These are phyloP conservation scores for Paracoccidioides lutzii DNA, from an alignment of 2,329 filamentous ascomycete species.

Conservation along the genomic window DNA sequence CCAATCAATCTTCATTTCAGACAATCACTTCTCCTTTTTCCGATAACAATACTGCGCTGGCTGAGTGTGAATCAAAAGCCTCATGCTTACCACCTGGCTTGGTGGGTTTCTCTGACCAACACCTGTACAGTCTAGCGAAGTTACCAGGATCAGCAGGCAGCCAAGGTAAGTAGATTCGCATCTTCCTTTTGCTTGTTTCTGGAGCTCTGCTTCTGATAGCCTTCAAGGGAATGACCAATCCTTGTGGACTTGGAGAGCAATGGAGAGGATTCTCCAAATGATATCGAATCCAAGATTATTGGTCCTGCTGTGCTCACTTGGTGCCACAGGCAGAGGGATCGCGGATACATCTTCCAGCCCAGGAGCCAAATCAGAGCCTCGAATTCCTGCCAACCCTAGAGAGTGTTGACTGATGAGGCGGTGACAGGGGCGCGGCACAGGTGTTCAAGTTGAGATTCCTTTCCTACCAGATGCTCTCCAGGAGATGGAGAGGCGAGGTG, in stretches of 20 bases:
- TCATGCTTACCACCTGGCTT: background rate
- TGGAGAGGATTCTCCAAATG: background rate
- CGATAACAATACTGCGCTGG: background rate
- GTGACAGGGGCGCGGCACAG: background rate
- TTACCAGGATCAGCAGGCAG: background rate
- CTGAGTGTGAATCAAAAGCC: background rate
- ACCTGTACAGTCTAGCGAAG: background rate
- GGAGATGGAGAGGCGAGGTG: background rate
- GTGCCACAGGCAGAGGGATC: background rate
- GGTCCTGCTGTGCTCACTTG: background rate
- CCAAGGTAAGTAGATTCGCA: background rate
- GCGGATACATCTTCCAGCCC: background rate
- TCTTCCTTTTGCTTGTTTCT: background rate
- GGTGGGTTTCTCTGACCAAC: background rate
- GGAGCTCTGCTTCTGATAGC: background rate
- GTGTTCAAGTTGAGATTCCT: too few relatives aligned
- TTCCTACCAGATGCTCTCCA: too few relatives aligned
- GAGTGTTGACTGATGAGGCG: background rate
- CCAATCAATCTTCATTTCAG: background rate
- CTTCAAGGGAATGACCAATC: background rate
- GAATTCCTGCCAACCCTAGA: background rate
- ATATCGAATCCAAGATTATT: background rate
- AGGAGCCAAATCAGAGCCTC: background rate
- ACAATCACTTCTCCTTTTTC: background rate
- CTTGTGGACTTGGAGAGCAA: background rate